Conservation (phyloP, 2,329 filamentous ascomycete genomes). For the Davidsoniella australis region DNA sequence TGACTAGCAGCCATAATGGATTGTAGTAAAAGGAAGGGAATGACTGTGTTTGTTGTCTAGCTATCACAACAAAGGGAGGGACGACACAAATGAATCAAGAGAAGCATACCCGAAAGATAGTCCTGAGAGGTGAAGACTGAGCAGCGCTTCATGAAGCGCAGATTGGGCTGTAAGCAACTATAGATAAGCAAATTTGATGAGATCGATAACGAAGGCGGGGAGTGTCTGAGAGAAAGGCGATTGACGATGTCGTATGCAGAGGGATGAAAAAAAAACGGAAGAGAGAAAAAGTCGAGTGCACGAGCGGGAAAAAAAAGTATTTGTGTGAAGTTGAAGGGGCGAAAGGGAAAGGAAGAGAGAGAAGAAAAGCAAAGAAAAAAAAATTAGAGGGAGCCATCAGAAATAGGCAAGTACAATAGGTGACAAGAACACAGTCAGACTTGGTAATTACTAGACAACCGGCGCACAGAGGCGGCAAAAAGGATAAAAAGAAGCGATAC, state of each 20-base stretch:
- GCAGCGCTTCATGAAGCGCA: conserved; percentile 69
- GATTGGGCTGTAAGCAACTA: conserved; percentile 26
- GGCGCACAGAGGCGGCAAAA: not conserved
- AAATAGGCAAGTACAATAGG: not conserved
- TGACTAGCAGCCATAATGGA: not conserved
- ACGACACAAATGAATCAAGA: conserved; percentile 8
- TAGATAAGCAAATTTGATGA: conserved; percentile 15
- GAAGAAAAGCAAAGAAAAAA: conserved; percentile 5
- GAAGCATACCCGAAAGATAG: conserved; percentile 54
- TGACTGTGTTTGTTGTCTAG: not conserved
- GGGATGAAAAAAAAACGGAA: conserved; percentile 3
- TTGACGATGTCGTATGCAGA: conserved; percentile 2
- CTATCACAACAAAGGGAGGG: conserved; percentile 11
- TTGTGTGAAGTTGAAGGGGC: conserved; percentile 5
- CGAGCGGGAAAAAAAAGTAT: not conserved
- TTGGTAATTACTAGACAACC: not conserved
- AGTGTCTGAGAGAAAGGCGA: conserved; percentile 12
- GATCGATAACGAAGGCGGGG: not conserved
- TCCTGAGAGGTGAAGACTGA: conserved; percentile 79
- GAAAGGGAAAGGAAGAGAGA: conserved; percentile 5
- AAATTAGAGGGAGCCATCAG: conserved; percentile 2
- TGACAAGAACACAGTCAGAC: not conserved
- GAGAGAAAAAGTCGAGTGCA: conserved; percentile 7
- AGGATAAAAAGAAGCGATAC: not conserved
- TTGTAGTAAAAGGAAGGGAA: not conserved